Evolutionary conservation across 306 rosid genomes (phyloP), one percentile per base, ranked within the genome.

Genomic region (Dalbergia oliveri): DNA sequence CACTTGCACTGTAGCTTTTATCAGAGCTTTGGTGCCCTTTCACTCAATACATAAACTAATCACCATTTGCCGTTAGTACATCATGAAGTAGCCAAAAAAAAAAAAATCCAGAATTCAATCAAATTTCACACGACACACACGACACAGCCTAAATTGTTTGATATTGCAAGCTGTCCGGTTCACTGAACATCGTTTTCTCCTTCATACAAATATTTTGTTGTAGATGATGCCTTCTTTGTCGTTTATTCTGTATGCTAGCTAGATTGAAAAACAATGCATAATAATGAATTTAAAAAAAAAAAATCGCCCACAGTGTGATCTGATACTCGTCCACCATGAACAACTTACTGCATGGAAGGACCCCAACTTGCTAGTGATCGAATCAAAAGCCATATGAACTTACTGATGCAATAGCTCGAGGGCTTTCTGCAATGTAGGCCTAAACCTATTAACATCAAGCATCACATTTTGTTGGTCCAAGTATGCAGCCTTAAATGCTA

Each of bases 401-500:
- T 74, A 89, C 60, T 78, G 83, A 45, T 77, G 94, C 88, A 94
- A 82, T 77, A 94, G 94, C 88, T 92, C 87, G 14, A 92, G 89
- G 35, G 97, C 94, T 85, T 86, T 87, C 35, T 82, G 63, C 86
- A 94, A 80, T 76, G 88, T 87, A 18, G 94, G 90, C 80, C 65
- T 89, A 73, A 94, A 94, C 87, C 90, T 92, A 19, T 84, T 72
- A 62, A 91, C 77, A 79, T 94, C 84, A 75, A 94, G 87, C 16
- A 63, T 88, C 23, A 92, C 89, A 78, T 90, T 89, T 86, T 94
- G 98, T 34, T 84, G 91, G 5, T 88, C 94, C 79, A 94, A 83
- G 85, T 84, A 94, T 14, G 88, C 84, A 19, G 94, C 63, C 88
- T 47, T 89, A 53, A 83, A 90, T 47, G 50, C 79, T 34, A 9